These are phyloP conservation scores for Skeletonema marinoi DNA, from an alignment of 108 stramenopile species.

Conservation along the genomic window DNA sequence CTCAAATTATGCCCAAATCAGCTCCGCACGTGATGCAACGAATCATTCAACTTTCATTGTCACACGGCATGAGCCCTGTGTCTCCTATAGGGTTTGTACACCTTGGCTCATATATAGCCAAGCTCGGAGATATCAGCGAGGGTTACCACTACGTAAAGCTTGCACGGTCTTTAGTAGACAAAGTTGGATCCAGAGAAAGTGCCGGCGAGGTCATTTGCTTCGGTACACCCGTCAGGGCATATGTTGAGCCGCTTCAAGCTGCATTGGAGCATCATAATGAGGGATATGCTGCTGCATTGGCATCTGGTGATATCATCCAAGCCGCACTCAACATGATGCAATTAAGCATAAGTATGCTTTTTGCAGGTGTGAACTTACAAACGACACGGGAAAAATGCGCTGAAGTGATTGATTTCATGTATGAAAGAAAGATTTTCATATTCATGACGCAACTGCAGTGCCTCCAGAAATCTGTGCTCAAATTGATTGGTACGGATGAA, in stretches of 20 bases:
- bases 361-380: too few relatives aligned
- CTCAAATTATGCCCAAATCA: not conserved
- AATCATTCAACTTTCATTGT: constrained; percentile 13
- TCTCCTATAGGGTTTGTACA: constrained; percentile 13
- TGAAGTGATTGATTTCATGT: too few relatives aligned
- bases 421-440: too few relatives aligned
- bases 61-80: constrained; percentile 5
- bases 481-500: too few relatives aligned
- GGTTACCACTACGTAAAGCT: constrained; percentile 15
- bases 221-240: constrained; percentile 2
- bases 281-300: constrained; percentile 11
- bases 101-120: constrained; percentile 12
- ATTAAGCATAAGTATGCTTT: too few relatives aligned
- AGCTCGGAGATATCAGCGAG: constrained; percentile 5
- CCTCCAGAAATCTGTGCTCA: too few relatives aligned
- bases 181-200: not conserved
- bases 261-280: not conserved
- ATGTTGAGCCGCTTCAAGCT: constrained; percentile 4
- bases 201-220: constrained; percentile 11
- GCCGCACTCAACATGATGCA: too few relatives aligned
- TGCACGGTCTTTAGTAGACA: constrained; percentile 1
- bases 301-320: constrained; percentile 6
- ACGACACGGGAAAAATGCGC: too few relatives aligned
- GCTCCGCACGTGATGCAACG: not conserved
- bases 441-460: too few relatives aligned